Conservation (phyloP, 164 flowering plant genomes). For the Saururus chinensis region DNA sequence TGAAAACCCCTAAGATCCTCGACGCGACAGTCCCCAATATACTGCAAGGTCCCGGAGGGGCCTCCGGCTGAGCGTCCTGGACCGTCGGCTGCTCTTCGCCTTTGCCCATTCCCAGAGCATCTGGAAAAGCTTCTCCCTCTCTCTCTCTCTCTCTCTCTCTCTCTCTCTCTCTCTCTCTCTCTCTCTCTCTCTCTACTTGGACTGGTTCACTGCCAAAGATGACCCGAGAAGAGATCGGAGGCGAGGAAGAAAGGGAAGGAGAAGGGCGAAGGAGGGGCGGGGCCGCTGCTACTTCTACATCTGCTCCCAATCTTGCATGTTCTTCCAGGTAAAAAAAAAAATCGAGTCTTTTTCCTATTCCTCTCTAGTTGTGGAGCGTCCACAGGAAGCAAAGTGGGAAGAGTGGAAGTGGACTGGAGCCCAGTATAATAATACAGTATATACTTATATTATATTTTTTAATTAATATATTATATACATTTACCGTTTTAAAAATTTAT, state of each 20-base stretch:
- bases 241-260: no score
- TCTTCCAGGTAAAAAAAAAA: not conserved
- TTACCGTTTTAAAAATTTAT: no score
- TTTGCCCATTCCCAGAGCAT: conserved; percentile 75
- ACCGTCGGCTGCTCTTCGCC: conserved; percentile 15
- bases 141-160: not conserved
- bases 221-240: not conserved
- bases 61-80: conserved; percentile 1
- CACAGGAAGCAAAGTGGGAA: conserved; percentile 5
- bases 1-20: conserved; percentile 18
- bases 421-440: no score
- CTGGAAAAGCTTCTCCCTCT: conserved; percentile 9
- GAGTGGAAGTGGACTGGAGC: no score
- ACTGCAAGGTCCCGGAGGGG: conserved; percentile 14
- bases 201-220: not conserved
- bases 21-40: conserved; percentile 19
- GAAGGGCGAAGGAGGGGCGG: no score
- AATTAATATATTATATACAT: no score
- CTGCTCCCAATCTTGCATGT: not conserved
- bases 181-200: no score
- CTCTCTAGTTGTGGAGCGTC: conserved; percentile 1
- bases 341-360: not conserved
- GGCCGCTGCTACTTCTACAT: conserved; percentile 1
- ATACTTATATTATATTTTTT: no score
- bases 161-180: no score